Percentiles rank a stretch among this genome's conserved stretches.
Conservation (phyloP, 345 rosid genomes). For the Aethionema arabicum region DNA sequence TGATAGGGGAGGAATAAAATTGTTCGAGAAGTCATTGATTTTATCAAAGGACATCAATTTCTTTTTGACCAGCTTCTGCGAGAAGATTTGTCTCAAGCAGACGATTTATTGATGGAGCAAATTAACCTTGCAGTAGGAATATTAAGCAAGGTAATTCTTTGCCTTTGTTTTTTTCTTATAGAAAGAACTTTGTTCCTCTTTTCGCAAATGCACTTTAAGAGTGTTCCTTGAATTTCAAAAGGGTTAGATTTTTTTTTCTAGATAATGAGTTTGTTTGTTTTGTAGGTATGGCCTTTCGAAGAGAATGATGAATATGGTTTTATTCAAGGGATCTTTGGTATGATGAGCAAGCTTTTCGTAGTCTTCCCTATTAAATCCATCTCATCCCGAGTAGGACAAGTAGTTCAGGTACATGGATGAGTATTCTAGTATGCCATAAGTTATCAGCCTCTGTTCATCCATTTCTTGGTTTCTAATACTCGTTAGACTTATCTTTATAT, state of each 20-base stretch:
- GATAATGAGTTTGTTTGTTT: conserved; percentile 21
- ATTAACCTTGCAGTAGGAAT: conserved; percentile 87
- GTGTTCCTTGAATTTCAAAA: conserved; percentile 14
- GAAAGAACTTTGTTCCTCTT: conserved; percentile 18
- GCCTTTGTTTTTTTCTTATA: conserved; percentile 4
- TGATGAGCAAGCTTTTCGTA: conserved; percentile 71
- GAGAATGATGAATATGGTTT: conserved; percentile 77
- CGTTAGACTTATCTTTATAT: conserved; percentile 11
- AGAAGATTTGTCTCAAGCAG: conserved; percentile 59
- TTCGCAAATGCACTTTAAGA: conserved; percentile 1
- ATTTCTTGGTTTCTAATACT: conserved; percentile 14
- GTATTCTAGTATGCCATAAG: conserved; percentile 19
- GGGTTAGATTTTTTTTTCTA: conserved; percentile 17
- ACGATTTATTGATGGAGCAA: conserved; percentile 83
- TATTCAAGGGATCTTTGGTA: conserved; percentile 82
- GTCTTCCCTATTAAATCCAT: conserved; percentile 37
- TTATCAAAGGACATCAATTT: conserved; percentile 74
- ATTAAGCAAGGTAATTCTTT: conserved; percentile 66
- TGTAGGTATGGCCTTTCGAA: conserved; percentile 95
- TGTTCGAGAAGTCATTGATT: conserved; percentile 77
- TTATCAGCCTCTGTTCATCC: conserved; percentile 15
- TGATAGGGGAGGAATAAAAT: conserved; percentile 82
- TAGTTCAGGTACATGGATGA: conserved; percentile 46
- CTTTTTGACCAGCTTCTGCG: conserved; percentile 84
- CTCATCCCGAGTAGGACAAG: conserved; percentile 39